These are phyloP conservation scores for Geotrichum citri-aurantii DNA, from an alignment of 1,139 yeast genomes.

Conservation along the genomic window DNA sequence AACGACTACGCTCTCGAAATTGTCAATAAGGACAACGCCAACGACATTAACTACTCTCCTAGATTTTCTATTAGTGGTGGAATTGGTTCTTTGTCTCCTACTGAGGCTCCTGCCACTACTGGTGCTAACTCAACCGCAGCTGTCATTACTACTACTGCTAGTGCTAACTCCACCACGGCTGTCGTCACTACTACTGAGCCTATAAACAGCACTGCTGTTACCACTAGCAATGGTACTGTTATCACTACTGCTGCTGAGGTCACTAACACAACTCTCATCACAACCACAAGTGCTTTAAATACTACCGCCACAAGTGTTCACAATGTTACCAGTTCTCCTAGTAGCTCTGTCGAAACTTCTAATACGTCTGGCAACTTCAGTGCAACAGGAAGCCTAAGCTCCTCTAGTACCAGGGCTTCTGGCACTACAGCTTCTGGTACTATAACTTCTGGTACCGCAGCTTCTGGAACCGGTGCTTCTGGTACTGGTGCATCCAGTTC, in stretches of 20 bases:
- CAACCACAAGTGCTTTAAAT: background rate
- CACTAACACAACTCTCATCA: conserved; percentile 12
- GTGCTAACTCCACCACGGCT: no score
- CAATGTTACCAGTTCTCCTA: background rate
- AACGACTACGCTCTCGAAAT: conserved; percentile 35
- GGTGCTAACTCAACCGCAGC: conserved; percentile 17
- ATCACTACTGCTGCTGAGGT: conserved; percentile 17
- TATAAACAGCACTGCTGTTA: conserved; percentile 10
- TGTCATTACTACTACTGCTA: conserved; percentile 19
- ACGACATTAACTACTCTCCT: conserved; percentile 36
- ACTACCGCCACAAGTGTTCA: background rate
- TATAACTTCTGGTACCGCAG: conserved; percentile 7
- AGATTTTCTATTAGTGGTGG: conserved; percentile 30
- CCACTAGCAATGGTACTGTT: conserved; percentile 12
- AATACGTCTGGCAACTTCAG: conserved; percentile 14
- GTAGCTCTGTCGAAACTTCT: background rate
- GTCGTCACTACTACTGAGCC: conserved; percentile 15
- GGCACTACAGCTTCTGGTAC: conserved; percentile 14
- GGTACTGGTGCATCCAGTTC: conserved; percentile 15
- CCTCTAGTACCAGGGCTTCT: conserved; percentile 17
- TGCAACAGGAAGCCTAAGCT: conserved; percentile 6
- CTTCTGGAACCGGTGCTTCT: background rate
- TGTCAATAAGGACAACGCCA: conserved; percentile 28
- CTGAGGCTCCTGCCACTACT: conserved; percentile 20
- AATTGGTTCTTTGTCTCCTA: conserved; percentile 18